A percentile compares a stretch with the other conserved stretches of the same genome.
Conservation (phyloP, 2,329 filamentous ascomycete genomes). For the Phyllosticta citrichinensis region DNA sequence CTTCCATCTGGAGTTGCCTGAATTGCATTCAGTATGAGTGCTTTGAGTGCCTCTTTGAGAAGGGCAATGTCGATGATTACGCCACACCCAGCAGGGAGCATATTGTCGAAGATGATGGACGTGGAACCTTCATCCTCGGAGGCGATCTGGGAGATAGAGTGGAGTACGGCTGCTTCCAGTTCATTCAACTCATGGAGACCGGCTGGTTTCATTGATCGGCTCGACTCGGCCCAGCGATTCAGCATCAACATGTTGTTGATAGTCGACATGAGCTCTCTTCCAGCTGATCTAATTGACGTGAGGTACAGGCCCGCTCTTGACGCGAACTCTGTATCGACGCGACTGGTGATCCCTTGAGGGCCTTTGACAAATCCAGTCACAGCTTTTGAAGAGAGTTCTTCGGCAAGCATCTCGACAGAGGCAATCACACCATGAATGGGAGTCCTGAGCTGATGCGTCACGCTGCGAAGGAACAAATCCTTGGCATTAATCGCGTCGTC, state of each 20-base stretch:
- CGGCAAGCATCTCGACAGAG: conserved; percentile 32
- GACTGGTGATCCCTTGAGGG: conserved; percentile 2
- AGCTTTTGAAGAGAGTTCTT: conserved; percentile 24
- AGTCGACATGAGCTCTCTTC: conserved; percentile 34
- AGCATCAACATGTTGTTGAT: conserved; percentile 38
- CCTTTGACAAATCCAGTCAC: not conserved
- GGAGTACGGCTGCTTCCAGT: conserved; percentile 24
- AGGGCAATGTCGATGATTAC: conserved; percentile 30
- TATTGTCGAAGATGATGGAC: conserved; percentile 26
- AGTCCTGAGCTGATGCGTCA: conserved; percentile 39
- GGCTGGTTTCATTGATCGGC: conserved; percentile 15
- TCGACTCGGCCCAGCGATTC: conserved; percentile 30
- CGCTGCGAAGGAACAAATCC: conserved; percentile 35
- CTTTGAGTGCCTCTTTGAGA: conserved; percentile 33
- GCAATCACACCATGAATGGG: conserved; percentile 40
- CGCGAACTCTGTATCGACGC: conserved; percentile 1
- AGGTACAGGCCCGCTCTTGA: conserved; percentile 19
- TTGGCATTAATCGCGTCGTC: conserved; percentile 35
- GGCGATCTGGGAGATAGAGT: conserved; percentile 20
- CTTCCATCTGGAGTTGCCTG: conserved; percentile 28
- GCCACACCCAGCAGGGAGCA: conserved; percentile 19
- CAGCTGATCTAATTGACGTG: conserved; percentile 30
- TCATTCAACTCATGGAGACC: conserved; percentile 21
- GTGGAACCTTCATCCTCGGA: conserved; percentile 21
- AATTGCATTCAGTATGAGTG: conserved; percentile 33